Conservation (phyloP, 371 early-diverging fungal genomes). For the Apophysomyces variabilis region DNA sequence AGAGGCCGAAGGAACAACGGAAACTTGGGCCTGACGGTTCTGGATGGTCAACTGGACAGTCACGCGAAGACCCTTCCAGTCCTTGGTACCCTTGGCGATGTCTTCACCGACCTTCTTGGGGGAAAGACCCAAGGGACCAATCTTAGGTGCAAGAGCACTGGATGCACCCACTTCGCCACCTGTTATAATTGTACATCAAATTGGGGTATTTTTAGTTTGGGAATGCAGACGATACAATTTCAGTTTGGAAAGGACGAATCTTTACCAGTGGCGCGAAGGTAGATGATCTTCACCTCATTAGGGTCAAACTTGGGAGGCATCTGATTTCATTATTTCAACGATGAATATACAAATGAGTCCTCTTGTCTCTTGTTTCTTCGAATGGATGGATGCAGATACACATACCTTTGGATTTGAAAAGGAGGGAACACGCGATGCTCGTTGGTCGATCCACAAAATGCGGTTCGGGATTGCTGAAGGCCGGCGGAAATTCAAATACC, state of each 20-base stretch:
- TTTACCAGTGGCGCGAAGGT: conserved; percentile 96
- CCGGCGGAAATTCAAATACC: neutral
- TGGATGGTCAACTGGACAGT: conserved; percentile 98
- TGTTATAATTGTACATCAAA: neutral
- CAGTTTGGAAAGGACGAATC: no score
- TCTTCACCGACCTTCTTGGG: conserved; percentile 99
- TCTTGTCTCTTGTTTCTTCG: neutral
- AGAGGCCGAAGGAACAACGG: conserved; percentile 97
- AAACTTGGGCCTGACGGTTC: conserved; percentile 99
- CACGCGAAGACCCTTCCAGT: conserved; percentile 99
- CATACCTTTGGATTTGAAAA: conserved; percentile 7
- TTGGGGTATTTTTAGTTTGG: no score
- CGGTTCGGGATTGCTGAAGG: neutral
- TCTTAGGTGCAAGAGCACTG: conserved; percentile 96
- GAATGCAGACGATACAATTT: no score
- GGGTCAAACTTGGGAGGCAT: conserved; percentile 92
- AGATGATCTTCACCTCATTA: conserved; percentile 88
- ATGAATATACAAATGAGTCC: neutral
- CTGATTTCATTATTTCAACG: conserved; percentile 11
- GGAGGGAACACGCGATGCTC: conserved; percentile 4
- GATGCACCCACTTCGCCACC: conserved; percentile 89
- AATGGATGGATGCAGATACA: conserved; percentile 7
- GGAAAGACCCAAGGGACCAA: conserved; percentile 99
- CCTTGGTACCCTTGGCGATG: conserved; percentile 99
- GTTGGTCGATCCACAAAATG: conserved; percentile 8